Conservation (phyloP, 441 rosid species). For the Pelargonium citronellum region DNA sequence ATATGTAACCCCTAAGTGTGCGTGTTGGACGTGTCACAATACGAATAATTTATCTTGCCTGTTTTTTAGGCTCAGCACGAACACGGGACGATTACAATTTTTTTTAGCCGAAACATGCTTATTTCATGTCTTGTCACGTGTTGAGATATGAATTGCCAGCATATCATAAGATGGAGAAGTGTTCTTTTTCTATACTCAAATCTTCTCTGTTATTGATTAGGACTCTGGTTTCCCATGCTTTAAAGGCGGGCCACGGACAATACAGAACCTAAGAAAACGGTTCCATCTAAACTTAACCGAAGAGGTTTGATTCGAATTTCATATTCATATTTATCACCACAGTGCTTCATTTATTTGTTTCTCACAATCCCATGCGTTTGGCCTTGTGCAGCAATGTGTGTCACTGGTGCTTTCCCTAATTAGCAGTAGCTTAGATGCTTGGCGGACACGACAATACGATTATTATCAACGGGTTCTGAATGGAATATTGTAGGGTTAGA, state of each 20-base stretch:
- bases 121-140: too few species aligned
- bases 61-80: too few species aligned
- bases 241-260: slow-evolving; percentile 87
- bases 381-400: slow-evolving; percentile 78
- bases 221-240: slow-evolving; percentile 97
- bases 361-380: slow-evolving; percentile 18
- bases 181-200: slow-evolving; percentile 9
- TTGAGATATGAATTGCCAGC: too few species aligned
- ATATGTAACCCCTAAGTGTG: too few species aligned
- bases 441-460: slow-evolving; percentile 97
- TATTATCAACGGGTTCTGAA: slow-evolving; percentile 91
- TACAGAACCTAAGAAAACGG: slow-evolving; percentile 82
- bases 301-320: slow-evolving; percentile 51
- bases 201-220: slow-evolving; percentile 31
- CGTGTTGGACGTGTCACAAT: too few species aligned
- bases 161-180: too few species aligned
- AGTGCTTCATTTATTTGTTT: slow-evolving; percentile 13
- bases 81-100: too few species aligned
- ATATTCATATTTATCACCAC: not conserved
- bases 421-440: slow-evolving; percentile 95
- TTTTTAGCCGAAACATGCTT: too few species aligned
- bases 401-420: slow-evolving; percentile 90
- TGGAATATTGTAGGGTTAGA: slow-evolving; percentile 64
- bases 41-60: too few species aligned
- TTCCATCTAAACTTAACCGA: slow-evolving; percentile 86